Evolutionary conservation across 768 basidiomycete genomes (phyloP).

Genomic region (Russula brevipes): DNA sequence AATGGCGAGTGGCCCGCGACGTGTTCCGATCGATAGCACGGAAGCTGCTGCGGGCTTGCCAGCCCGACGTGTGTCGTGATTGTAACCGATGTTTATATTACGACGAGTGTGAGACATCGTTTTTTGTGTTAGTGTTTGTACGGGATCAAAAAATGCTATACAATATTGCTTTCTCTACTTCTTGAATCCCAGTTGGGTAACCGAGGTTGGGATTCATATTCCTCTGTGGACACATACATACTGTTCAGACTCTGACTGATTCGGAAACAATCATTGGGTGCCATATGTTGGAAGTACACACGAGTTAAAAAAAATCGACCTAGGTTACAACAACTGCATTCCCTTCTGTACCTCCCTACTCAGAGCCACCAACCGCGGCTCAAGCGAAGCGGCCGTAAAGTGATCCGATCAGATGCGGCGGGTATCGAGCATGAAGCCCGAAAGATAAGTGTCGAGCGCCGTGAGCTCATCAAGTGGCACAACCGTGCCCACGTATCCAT

Average conservation of each 20-base stretch:
- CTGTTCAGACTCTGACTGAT: no score
- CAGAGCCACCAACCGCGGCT: no score
- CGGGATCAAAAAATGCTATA: not conserved
- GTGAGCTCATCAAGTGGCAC: constrained; percentile 42
- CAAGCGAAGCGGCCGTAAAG: no score
- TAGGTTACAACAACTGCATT: no score
- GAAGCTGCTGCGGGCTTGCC: constrained; percentile 51
- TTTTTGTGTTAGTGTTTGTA: not conserved
- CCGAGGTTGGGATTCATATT: not conserved
- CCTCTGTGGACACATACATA: constrained; percentile 20
- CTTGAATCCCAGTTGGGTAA: no score
- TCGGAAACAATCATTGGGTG: no score
- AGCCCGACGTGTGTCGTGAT: constrained; percentile 44
- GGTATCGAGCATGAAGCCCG: constrained; percentile 35
- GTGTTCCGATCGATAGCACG: constrained; percentile 62
- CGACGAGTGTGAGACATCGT: not conserved
- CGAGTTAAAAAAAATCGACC: no score
- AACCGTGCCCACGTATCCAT: constrained; percentile 60
- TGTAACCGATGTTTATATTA: not conserved
- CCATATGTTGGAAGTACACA: no score
- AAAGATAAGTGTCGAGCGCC: constrained; percentile 45
- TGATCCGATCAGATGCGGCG: no score
- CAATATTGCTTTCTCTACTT: not conserved
- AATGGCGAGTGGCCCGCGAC: constrained; percentile 45
- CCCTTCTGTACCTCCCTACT: no score